Conservation (phyloP, 352 stramenopile species). For the Phytophthora quininea region DNA sequence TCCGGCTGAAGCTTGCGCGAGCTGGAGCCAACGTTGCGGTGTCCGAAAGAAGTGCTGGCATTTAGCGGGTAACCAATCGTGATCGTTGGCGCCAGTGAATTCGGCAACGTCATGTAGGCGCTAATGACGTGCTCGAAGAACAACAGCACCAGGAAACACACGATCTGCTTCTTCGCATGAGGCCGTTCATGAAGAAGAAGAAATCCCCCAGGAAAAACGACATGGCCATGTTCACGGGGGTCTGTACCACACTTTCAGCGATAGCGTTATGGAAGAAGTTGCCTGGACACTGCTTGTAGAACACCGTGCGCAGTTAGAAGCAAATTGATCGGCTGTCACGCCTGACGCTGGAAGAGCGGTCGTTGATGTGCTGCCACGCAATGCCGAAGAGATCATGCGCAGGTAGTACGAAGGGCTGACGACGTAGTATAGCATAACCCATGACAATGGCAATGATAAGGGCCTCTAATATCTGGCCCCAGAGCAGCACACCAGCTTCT, state of each 20-base stretch:
- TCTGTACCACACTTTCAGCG: constrained; percentile 50
- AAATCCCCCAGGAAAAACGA: constrained; percentile 77
- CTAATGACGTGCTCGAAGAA: constrained; percentile 61
- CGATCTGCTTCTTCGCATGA: constrained; percentile 65
- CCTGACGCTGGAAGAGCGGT: constrained; percentile 70
- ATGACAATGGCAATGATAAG: constrained; percentile 81
- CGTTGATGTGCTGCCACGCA: constrained; percentile 63
- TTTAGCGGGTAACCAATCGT: constrained; percentile 51
- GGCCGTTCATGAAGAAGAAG: constrained; percentile 79
- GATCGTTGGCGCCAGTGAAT: constrained; percentile 42
- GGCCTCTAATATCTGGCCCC: constrained; percentile 67
- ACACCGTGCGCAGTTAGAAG: constrained; percentile 77
- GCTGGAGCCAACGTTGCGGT: constrained; percentile 47
- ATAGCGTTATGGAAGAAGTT: constrained; percentile 89
- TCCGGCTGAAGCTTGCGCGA: constrained; percentile 30
- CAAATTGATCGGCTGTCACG: constrained; percentile 74
- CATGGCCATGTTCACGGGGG: constrained; percentile 59
- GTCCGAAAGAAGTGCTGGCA: constrained; percentile 61
- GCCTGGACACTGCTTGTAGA: constrained; percentile 84
- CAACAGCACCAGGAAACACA: constrained; percentile 70
- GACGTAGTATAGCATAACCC: constrained; percentile 67
- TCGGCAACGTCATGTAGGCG: constrained; percentile 55
- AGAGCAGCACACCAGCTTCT: constrained; percentile 71
- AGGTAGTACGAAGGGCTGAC: constrained; percentile 55
- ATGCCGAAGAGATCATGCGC: constrained; percentile 57